phyloP scores from a whole-genome alignment of 208 protist genomes.

The Acanthamoeba lenticulata region DNA sequence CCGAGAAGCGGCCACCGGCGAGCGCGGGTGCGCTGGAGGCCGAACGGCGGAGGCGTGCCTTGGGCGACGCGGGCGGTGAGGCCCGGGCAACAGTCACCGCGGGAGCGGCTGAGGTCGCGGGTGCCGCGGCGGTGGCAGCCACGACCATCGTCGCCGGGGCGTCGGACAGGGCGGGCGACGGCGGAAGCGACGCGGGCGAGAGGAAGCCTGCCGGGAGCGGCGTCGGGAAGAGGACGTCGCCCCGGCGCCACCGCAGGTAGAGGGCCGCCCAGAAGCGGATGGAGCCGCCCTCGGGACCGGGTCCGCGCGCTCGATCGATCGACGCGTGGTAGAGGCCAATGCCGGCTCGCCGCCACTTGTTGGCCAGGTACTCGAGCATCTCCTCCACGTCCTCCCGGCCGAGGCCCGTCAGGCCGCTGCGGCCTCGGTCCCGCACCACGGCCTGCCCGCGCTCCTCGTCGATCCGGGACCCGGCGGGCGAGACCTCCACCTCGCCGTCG shows the following conservation, averaged over 20 bases:
- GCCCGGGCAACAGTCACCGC: neutral
- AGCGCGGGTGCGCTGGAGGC: neutral
- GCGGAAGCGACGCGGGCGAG: neutral
- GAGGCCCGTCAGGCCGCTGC: neutral
- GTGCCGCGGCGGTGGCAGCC: neutral
- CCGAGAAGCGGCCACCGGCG: neutral
- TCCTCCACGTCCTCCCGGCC: slow-evolving; percentile 25
- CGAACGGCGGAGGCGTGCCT: neutral
- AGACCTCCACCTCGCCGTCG: neutral
- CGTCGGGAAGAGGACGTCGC: slow-evolving; percentile 10
- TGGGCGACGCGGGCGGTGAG: neutral
- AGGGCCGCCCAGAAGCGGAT: slow-evolving; percentile 44
- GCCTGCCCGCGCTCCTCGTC: neutral
- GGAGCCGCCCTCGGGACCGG: neutral
- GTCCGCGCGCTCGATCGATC: neutral
- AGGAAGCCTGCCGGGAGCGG: neutral
- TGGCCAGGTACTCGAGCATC: slow-evolving; percentile 28
- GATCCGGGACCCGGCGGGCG: neutral
- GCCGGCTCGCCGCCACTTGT: slow-evolving; percentile 29
- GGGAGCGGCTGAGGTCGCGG: neutral
- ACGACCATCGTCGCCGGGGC: neutral
- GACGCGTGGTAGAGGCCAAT: slow-evolving; percentile 11
- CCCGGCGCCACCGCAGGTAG: slow-evolving; percentile 28
- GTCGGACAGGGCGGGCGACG: neutral
- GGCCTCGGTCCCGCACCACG: neutral